Conservation (phyloP, 2,329 filamentous ascomycete genomes). For the Alternaria viburni region DNA sequence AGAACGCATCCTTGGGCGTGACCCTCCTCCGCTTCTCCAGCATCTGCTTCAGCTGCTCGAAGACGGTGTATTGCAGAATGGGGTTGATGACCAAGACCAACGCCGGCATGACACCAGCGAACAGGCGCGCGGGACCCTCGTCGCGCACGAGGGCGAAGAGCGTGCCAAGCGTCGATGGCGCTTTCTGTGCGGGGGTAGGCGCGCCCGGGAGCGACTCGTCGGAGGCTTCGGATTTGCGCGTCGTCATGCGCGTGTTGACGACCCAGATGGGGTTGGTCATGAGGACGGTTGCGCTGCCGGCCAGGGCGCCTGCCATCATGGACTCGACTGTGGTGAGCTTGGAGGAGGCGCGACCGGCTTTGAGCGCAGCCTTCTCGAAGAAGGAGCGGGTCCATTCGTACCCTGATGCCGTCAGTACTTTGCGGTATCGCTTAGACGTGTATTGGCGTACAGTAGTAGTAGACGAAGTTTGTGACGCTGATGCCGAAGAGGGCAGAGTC, state of each 20-base stretch:
- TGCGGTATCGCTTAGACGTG: accelerated
- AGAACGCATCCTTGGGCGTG: constrained; percentile 85
- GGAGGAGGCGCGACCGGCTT: constrained; percentile 73
- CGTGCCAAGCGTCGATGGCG: constrained; percentile 79
- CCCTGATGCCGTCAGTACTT: constrained; percentile 54
- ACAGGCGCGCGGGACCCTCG: constrained; percentile 84
- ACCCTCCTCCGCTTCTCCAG: constrained; percentile 79
- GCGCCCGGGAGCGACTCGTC: constrained; percentile 50
- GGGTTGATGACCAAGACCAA: constrained; percentile 96
- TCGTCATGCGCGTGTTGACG: constrained; percentile 97
- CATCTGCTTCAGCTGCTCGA: constrained; percentile 95
- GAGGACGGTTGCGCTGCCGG: constrained; percentile 91
- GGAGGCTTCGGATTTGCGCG: constrained; percentile 69
- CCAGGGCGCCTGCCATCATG: constrained; percentile 94
- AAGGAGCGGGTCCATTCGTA: constrained; percentile 94
- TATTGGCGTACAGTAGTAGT: constrained; percentile 81
- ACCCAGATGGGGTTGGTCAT: constrained; percentile 99
- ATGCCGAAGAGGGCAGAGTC: constrained; percentile 97
- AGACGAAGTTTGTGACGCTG: constrained; percentile 98
- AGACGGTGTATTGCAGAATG: constrained; percentile 97
- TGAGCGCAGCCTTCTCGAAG: constrained; percentile 79
- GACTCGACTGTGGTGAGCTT: constrained; percentile 91
- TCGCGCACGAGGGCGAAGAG: constrained; percentile 79
- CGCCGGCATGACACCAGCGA: constrained; percentile 90
- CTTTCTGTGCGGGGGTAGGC: constrained; percentile 60